Evolutionary conservation across 2,329 filamentous ascomycete genomes (phyloP), one percentile per base, ranked within the genome.

Genomic region (Cladosporium sp.): DNA sequence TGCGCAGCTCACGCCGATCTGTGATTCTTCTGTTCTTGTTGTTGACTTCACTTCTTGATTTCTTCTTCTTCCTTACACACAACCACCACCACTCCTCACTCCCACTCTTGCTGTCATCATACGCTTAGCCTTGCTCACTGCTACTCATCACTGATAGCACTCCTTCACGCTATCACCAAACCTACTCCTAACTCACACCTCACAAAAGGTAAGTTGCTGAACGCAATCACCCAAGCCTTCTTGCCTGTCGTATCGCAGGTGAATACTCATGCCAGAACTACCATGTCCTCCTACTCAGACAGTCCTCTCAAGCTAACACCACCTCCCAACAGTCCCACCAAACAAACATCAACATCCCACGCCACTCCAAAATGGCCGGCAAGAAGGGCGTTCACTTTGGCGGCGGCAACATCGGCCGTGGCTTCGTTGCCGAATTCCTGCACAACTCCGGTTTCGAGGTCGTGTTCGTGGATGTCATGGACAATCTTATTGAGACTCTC

Each of bases 381-480:
- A 82, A 81, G 78, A 84, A 84, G 75, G 82, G 81, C 68, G 78
- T 84, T 62, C 82, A 84, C 76, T 84, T 84, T 70, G 82, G 82
- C 70, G 82, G 82, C 69, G 82, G 82, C 71, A 84, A 84, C 79
- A 84, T 84, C 70, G 82, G 82, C 72, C 81, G 82, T 77, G 81
- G 92, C 79, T 95, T 95, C 73, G 92, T 95, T 65, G 92, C 90
- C 74, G 92, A 92, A 81, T 95, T 97, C 82, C 87, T 98, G 49
- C 92, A 97, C 84, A 90, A 96, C 80, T 95, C 93, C 14, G 93
- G 92, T 77, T 99, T 93, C 79, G 92, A 97, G 77, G 94, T 99
- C 75, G 85, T 98, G 82, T 98, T 99, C 76, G 90, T 96, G 73
- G 95, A 99, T 84, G 93, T 99, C 71, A 89, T 93, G 81, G 92